phyloP scores from a whole-genome alignment of 192 early-diverging fungal species.

The Allomyces macrogynus region DNA sequence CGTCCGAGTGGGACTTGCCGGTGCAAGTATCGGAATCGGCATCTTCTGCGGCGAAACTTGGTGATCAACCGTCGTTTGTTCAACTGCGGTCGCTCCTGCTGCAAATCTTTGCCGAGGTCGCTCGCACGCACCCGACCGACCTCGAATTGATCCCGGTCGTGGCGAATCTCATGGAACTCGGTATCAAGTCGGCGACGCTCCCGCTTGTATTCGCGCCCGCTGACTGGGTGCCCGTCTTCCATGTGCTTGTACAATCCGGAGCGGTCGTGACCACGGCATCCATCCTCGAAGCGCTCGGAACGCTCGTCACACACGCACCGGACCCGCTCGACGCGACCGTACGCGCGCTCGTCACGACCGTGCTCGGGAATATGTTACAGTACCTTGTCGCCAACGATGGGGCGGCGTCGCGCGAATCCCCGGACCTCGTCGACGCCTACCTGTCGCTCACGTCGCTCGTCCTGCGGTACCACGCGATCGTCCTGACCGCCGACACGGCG shows the following conservation, averaged over 20 bases:
- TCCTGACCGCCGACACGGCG: neutral
- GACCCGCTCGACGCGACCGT: too few species aligned
- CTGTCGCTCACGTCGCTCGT: neutral
- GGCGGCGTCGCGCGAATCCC: neutral
- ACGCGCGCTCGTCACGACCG: too few species aligned
- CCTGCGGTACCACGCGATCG: neutral
- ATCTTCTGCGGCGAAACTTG: neutral
- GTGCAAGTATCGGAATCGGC: too few species aligned
- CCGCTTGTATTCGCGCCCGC: neutral
- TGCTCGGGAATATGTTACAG: too few species aligned
- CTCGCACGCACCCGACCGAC: neutral
- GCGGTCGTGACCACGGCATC: neutral
- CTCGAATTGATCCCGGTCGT: neutral
- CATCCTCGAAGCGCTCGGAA: neutral
- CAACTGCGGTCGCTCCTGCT: neutral
- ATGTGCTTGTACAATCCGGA: neutral
- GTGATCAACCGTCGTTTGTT: neutral
- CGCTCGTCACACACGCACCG: neutral
- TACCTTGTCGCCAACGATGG: neutral
- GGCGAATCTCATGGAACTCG: neutral
- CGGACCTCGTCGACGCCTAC: neutral
- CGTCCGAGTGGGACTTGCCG: too few species aligned
- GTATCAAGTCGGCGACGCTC: neutral
- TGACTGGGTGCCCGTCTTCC: neutral
- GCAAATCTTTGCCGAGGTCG: neutral